Percentiles rank a stretch among this genome's conserved stretches.
Conservation (phyloP, 176 grass and related monocot genomes). For the Carex pumila region DNA sequence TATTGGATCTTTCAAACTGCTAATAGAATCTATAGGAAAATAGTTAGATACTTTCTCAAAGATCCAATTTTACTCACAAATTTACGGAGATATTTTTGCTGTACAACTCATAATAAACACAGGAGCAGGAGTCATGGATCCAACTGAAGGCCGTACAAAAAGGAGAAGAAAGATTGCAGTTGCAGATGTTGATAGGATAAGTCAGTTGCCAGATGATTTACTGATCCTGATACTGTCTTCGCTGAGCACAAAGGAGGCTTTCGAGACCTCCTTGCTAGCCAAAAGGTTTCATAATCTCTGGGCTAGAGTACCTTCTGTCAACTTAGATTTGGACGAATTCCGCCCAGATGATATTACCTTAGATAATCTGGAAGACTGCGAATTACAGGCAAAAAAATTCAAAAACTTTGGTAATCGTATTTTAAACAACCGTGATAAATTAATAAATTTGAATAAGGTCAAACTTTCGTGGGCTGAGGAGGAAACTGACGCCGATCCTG, state of each 20-base stretch:
- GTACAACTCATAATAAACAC: too few relatives aligned
- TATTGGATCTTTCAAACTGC: too few relatives aligned
- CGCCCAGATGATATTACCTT: background rate
- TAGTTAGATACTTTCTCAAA: too few relatives aligned
- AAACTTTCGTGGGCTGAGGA: background rate
- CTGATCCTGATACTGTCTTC: background rate
- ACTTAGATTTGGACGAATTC: background rate
- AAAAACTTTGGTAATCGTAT: background rate
- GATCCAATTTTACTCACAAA: too few relatives aligned
- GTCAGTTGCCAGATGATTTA: background rate
- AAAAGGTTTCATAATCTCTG: background rate
- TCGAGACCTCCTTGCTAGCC: background rate
- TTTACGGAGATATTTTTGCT: too few relatives aligned
- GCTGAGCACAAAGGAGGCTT: background rate
- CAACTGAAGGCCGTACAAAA: background rate
- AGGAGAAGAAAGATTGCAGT: background rate
- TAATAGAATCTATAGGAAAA: too few relatives aligned
- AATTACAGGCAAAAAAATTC: background rate
- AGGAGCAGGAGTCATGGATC: background rate
- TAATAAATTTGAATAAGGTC: background rate
- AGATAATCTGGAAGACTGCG: background rate
- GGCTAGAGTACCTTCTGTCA: background rate
- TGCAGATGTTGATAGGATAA: background rate
- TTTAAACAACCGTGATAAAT: background rate
- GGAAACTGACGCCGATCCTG: background rate